A percentile compares a stretch with the other conserved stretches of the same genome.
phyloP scores from a whole-genome alignment of 768 basidiomycete species.

The Trametes cingulata region DNA sequence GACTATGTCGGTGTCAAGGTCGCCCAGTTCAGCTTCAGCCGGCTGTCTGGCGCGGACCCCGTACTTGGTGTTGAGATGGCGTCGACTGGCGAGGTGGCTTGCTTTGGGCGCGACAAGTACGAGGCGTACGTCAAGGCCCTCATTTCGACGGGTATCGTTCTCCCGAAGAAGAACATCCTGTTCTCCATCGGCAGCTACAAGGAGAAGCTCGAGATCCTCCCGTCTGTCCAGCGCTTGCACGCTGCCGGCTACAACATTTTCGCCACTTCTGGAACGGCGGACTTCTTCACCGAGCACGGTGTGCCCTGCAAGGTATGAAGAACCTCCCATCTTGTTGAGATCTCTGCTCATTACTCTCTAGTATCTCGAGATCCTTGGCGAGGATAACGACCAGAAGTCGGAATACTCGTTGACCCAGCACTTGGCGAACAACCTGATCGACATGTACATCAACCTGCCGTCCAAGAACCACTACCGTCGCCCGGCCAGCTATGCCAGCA shows the following conservation, averaged over 20 bases:
- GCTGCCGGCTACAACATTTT: constrained; percentile 94
- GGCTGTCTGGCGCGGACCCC: constrained; percentile 95
- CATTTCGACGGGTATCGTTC: constrained; percentile 92
- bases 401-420: constrained; percentile 98
- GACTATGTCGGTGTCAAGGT: constrained; percentile 99
- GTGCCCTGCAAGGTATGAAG: constrained; percentile 85
- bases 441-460: constrained; percentile 99
- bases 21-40: constrained; percentile 98
- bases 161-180: constrained; percentile 96
- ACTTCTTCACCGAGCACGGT: constrained; percentile 96
- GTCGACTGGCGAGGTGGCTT: constrained; percentile 98
- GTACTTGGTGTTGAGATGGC: constrained; percentile 99
- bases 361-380: constrained; percentile 89
- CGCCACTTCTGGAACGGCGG: constrained; percentile 94
- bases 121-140: constrained; percentile 98
- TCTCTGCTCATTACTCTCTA: constrained; percentile 29
- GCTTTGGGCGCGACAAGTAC: constrained; percentile 96
- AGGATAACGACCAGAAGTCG: constrained; percentile 83
- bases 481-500: constrained; percentile 95
- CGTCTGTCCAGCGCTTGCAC: constrained; percentile 93
- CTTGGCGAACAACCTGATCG: constrained; percentile 94
- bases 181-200: constrained; percentile 96
- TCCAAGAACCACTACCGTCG: constrained; percentile 97
- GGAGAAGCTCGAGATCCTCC: constrained; percentile 95
- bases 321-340: neutral